These are phyloP conservation scores for Oleoguttula mirabilis DNA, from an alignment of 495 filamentous ascomycete species.

Conservation along the genomic window DNA sequence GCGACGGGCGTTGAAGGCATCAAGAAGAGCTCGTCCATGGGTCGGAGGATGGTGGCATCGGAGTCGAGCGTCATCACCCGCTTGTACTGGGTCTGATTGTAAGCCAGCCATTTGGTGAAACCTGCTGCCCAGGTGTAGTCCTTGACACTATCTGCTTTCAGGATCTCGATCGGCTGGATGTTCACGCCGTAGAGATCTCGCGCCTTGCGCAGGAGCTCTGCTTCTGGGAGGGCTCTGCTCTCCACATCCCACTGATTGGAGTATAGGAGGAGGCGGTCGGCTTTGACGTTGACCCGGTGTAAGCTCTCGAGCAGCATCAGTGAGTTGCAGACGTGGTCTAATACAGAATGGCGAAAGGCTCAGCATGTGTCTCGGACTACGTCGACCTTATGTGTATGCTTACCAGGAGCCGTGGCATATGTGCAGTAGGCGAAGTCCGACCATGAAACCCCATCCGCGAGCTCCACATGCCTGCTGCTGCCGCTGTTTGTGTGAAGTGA, in stretches of 20 bases:
- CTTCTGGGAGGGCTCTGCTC: not conserved
- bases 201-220: not conserved
- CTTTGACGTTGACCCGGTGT: conserved; percentile 46
- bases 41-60: conserved; percentile 49
- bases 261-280: conserved; percentile 57
- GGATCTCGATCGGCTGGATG: conserved; percentile 29
- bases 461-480: not conserved
- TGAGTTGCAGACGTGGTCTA: conserved; percentile 54
- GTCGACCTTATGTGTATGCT: too few relatives aligned
- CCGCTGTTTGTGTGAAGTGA: too few relatives aligned
- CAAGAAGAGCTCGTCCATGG: conserved; percentile 64
- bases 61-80: conserved; percentile 61
- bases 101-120: conserved; percentile 58
- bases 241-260: conserved; percentile 40
- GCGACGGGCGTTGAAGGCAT: conserved; percentile 48
- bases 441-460: conserved; percentile 1
- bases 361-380: too few relatives aligned
- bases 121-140: conserved; percentile 48
- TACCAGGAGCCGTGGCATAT: conserved; percentile 56
- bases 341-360: too few relatives aligned
- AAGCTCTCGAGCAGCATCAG: conserved; percentile 63
- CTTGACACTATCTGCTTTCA: conserved; percentile 37
- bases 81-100: conserved; percentile 54
- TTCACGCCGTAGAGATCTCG: not conserved
- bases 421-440: conserved; percentile 11